Base-by-base conservation (phyloP, 2,329 filamentous ascomycete genomes). In the Beauveria sp. region DNA sequence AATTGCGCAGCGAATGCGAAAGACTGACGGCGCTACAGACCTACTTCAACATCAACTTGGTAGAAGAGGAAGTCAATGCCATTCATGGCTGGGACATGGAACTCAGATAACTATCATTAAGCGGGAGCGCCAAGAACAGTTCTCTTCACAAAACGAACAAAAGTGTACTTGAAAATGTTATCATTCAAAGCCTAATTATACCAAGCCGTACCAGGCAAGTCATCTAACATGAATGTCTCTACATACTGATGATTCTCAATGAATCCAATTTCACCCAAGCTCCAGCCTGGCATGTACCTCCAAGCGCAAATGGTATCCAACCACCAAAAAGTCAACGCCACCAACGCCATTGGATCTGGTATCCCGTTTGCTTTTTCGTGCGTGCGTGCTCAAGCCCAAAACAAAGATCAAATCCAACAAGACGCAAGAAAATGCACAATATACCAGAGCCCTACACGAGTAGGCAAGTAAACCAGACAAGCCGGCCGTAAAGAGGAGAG, bases 1-100 rank as follows among this genome's bases (percentile, higher is more conserved):
- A 68, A 28, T 77, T 81, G 63, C 67, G 70, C 63, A 80, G 63
- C 0, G 84, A 87, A 66, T 67, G 69, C 6, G 79, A 84, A 16
- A 40, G 59, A 43, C 18, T 58, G 22, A 18, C 22, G 9, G 56
- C 46, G n/a, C 28, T 60, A 5, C 30, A 14, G 16, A 38, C 6
- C 2, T 53, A 46, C 18, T 24, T 60, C 24, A 42, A 50, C 18
- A 47, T 53, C 1, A 3, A n/a, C 18, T 34, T 58, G 14, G 7
- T 16, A 5, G 30, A 58, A 3, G 22, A 58, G 16, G 56, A 58
- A 10, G 12, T 58, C 1, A 5, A n/a, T 43, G 22, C 56, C 7
- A 58, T 58, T n/a, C 18, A n/a, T 2, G 57, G 47, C 58, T 49
- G 50, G 50, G 50, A 60, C 50, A 54, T 49, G 42, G 43, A 30